These are phyloP conservation scores for Larix sibirica DNA, from an alignment of 83 land plant genomes.

Conservation along the genomic window DNA sequence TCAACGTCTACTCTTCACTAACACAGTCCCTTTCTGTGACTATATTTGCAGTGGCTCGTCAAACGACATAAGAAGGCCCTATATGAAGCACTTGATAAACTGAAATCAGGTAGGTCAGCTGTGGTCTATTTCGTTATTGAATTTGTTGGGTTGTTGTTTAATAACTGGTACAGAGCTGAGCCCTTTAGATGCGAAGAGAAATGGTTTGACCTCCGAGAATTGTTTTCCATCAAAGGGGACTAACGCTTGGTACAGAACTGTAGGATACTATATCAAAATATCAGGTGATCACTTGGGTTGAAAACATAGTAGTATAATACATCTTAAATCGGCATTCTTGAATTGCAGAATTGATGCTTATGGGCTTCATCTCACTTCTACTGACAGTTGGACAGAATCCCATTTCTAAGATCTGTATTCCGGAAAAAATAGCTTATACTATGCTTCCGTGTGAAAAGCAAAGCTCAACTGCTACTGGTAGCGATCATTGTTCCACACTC, in stretches of 20 bases:
- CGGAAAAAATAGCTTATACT: constrained; percentile 1
- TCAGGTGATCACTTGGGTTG: too few relatives aligned
- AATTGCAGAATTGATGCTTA: constrained; percentile 59
- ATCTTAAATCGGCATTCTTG: background rate
- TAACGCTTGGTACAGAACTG: too few relatives aligned
- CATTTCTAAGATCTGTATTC: constrained; percentile 42
- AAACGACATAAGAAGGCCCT: constrained; percentile 31
- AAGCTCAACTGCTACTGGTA: too few relatives aligned
- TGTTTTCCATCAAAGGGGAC: too few relatives aligned
- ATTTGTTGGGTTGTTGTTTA: background rate
- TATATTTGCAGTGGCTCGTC: constrained; percentile 21
- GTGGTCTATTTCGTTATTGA: too few relatives aligned
- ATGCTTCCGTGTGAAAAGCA: constrained; percentile 26
- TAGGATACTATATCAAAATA: too few relatives aligned
- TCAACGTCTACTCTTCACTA: background rate
- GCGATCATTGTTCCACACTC: too few relatives aligned
- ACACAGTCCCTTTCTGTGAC: background rate
- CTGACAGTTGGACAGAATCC: constrained; percentile 27
- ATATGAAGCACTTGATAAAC: constrained; percentile 34
- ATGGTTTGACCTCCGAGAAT: too few relatives aligned
- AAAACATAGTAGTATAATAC: too few relatives aligned
- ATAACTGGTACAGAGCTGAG: too few relatives aligned
- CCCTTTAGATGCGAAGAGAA: too few relatives aligned
- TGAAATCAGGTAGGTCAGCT: constrained; percentile 33
- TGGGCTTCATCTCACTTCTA: constrained; percentile 68